These are phyloP conservation scores for Eucalyptus regnans DNA, from an alignment of 345 rosid species.

Conservation along the genomic window DNA sequence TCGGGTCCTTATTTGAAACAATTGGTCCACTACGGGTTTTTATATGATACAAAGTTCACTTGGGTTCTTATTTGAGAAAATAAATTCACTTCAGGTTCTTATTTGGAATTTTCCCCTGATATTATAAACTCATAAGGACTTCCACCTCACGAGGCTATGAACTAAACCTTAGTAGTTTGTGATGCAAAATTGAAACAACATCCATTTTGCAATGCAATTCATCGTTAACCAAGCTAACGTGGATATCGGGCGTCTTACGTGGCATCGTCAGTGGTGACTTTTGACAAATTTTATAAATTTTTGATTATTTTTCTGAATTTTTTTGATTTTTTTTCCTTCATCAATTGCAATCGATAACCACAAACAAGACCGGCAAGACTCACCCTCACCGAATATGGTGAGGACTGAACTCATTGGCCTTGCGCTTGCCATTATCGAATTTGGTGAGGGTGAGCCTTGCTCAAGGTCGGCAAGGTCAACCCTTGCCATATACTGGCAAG, in stretches of 20 bases:
- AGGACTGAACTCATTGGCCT: not conserved
- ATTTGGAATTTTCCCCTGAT: not conserved
- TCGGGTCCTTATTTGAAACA: too few species aligned
- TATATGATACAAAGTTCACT: too few species aligned
- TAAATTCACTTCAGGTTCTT: too few species aligned
- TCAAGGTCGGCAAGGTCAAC: not conserved
- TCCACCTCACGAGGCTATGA: not conserved
- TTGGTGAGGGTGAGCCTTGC: not conserved
- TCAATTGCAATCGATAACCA: not conserved
- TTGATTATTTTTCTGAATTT: too few species aligned
- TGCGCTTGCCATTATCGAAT: rapidly evolving
- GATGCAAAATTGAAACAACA: not conserved
- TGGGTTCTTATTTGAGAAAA: too few species aligned
- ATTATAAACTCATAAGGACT: not conserved
- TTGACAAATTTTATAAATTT: not conserved
- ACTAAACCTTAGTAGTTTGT: not conserved
- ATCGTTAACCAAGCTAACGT: not conserved
- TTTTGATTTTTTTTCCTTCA: too few species aligned
- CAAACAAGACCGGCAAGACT: rapidly evolving
- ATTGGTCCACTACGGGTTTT: too few species aligned
- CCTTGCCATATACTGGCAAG: too few species aligned
- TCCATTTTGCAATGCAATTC: not conserved
- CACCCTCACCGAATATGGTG: not conserved
- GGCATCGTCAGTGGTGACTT: rapidly evolving
- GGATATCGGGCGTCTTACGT: not conserved